These are phyloP conservation scores for Komagataella pastoris DNA, from an alignment of 805 yeast genomes.

Conservation along the genomic window DNA sequence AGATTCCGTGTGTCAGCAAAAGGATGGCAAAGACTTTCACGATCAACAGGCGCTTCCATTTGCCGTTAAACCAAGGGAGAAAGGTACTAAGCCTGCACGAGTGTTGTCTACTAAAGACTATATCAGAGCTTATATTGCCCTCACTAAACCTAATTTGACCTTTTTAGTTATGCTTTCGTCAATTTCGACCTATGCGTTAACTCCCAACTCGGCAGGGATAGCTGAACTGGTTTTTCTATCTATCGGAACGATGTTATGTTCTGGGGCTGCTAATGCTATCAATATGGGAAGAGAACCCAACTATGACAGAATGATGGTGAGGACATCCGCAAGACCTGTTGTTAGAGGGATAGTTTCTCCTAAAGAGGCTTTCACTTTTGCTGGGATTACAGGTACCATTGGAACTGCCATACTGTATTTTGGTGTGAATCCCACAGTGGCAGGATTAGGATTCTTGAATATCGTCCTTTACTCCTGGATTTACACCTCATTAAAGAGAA, in stretches of 20 bases:
- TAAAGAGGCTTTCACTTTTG: conserved; percentile 67
- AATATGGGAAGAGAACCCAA: conserved; percentile 95
- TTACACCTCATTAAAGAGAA: conserved; percentile 82
- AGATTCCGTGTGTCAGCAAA: neutral
- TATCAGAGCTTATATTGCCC: conserved; percentile 55
- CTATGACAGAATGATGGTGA: conserved; percentile 73
- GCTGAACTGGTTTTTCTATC: conserved; percentile 62
- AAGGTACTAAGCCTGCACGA: neutral
- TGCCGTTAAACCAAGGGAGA: conserved; percentile 31
- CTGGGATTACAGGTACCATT: conserved; percentile 53
- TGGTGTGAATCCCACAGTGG: conserved; percentile 84
- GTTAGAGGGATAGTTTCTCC: conserved; percentile 74
- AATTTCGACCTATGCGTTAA: conserved; percentile 85
- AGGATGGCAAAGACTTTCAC: neutral
- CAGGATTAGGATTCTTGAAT: conserved; percentile 67
- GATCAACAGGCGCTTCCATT: conserved; percentile 30
- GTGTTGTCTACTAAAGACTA: conserved; percentile 20
- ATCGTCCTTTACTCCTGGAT: conserved; percentile 79
- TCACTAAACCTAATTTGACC: conserved; percentile 86
- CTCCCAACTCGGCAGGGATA: conserved; percentile 72
- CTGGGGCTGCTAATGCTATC: conserved; percentile 93
- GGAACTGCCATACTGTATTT: conserved; percentile 58
- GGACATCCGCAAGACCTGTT: conserved; percentile 84
- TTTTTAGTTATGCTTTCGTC: conserved; percentile 82
- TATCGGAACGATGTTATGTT: conserved; percentile 73